phyloP scores from a whole-genome alignment of 495 filamentous ascomycete genomes.

The Xylaria telfairii region DNA sequence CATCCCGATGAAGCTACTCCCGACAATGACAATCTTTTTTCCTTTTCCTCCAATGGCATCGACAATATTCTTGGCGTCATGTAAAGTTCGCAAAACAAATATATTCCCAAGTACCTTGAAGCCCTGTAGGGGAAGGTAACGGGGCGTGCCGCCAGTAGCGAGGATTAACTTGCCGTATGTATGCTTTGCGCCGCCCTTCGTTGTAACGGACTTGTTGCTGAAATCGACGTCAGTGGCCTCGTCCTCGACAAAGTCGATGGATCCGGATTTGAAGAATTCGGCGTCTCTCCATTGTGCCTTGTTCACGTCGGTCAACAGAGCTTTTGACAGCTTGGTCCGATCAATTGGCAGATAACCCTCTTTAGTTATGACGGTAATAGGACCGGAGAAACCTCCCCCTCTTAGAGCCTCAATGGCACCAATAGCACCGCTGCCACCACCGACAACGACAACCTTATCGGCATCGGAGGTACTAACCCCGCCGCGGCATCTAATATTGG shows the following conservation, averaged over 20 bases:
- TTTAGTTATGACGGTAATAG: conserved; percentile 81
- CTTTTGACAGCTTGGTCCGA: conserved; percentile 94
- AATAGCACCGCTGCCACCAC: conserved; percentile 85
- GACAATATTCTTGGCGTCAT: conserved; percentile 77
- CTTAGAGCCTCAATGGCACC: conserved; percentile 82
- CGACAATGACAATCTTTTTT: conserved; percentile 92
- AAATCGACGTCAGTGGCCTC: conserved; percentile 84
- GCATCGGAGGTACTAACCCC: conserved; percentile 54
- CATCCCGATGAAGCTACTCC: conserved; percentile 95
- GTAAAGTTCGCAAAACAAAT: conserved; percentile 78
- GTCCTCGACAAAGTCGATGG: conserved; percentile 74
- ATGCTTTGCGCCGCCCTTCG: conserved; percentile 70
- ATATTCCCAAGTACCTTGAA: conserved; percentile 88
- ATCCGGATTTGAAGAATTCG: conserved; percentile 78
- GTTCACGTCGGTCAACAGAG: conserved; percentile 78
- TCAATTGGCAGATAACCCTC: conserved; percentile 89
- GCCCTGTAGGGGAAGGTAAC: conserved; percentile 77
- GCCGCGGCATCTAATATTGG: conserved; percentile 71
- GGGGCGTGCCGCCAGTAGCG: conserved; percentile 82
- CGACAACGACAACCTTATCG: conserved; percentile 84
- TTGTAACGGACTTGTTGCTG: conserved; percentile 69
- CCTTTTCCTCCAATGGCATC: conserved; percentile 79
- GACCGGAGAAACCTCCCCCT: conserved; percentile 77
- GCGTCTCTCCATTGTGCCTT: conserved; percentile 77
- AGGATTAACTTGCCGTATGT: conserved; percentile 89